phyloP scores from a whole-genome alignment of 2,329 filamentous ascomycete genomes.

The Penicillium sclerotiorum region DNA sequence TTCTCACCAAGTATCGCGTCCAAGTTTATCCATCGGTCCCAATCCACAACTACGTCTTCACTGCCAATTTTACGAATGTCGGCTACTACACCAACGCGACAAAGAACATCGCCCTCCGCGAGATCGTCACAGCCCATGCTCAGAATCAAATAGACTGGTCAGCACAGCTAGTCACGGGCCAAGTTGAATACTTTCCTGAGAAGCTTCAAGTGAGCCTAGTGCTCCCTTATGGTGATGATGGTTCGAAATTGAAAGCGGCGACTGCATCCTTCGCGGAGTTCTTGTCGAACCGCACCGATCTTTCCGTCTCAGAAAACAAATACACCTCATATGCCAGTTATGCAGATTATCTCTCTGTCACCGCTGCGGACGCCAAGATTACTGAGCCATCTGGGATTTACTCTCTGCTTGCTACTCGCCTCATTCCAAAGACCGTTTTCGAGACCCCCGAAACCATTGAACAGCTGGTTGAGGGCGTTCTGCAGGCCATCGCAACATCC shows the following conservation, averaged over 20 bases:
- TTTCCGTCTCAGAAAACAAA: background rate
- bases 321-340: conserved; percentile 11
- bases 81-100: background rate
- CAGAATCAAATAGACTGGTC: conserved; percentile 9
- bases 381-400: conserved; percentile 11
- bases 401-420: conserved; percentile 8
- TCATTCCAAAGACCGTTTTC: conserved; percentile 8
- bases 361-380: conserved; percentile 3
- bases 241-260: conserved; percentile 1
- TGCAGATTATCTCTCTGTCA: conserved; percentile 6
- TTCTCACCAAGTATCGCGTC: conserved; percentile 12
- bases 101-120: conserved; percentile 3
- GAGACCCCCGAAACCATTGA: background rate
- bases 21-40: conserved; percentile 8
- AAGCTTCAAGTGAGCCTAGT: conserved; percentile 4
- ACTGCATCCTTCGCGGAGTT: conserved; percentile 4
- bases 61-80: conserved; percentile 5
- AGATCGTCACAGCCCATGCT: conserved; percentile 9
- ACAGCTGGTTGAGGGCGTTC: conserved; percentile 4
- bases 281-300: background rate
- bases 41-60: conserved; percentile 11
- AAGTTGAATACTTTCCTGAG: conserved; percentile 11
- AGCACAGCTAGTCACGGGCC: conserved; percentile 6
- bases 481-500: conserved; percentile 1
- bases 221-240: conserved; percentile 6